These are phyloP conservation scores for Hanseniaspora uvarum DNA, from an alignment of 1,139 yeast genomes.

Conservation along the genomic window DNA sequence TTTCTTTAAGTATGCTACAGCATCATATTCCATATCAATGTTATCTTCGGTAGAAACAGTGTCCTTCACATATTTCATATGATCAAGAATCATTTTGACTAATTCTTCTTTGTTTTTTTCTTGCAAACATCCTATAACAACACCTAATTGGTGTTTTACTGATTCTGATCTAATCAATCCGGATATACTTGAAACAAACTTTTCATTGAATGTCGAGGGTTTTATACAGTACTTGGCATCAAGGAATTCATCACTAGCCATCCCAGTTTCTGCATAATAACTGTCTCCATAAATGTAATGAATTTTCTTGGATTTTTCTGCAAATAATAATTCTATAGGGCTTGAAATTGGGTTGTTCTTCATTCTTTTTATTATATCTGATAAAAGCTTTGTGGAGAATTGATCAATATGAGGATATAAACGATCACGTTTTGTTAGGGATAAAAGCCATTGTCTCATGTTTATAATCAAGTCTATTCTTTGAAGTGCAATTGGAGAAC, in stretches of 20 bases:
- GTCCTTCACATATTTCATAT: conserved; percentile 20
- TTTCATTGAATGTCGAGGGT: conserved; percentile 24
- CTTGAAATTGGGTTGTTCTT: conserved; percentile 42
- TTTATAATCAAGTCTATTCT: conserved; percentile 66
- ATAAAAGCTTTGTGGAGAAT: conserved; percentile 59
- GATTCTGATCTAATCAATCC: conserved; percentile 23
- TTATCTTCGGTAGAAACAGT: neutral
- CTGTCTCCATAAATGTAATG: conserved; percentile 8
- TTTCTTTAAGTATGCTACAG: neutral
- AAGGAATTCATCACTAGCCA: neutral
- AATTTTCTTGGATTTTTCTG: conserved; percentile 42
- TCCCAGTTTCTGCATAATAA: conserved; percentile 6
- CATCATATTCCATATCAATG: neutral
- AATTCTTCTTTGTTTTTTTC: conserved; percentile 28
- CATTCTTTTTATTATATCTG: conserved; percentile 44
- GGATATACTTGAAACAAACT: conserved; percentile 23
- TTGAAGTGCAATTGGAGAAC: conserved; percentile 34
- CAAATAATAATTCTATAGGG: conserved; percentile 60
- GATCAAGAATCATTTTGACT: conserved; percentile 22
- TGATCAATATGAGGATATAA: conserved; percentile 53
- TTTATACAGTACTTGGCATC: conserved; percentile 11
- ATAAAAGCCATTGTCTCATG: conserved; percentile 39
- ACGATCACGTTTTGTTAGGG: conserved; percentile 29
- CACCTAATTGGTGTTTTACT: conserved; percentile 27
- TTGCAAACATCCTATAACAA: conserved; percentile 28